Conservation (phyloP, 2,329 filamentous ascomycete species). For the Xylaria digitata region DNA sequence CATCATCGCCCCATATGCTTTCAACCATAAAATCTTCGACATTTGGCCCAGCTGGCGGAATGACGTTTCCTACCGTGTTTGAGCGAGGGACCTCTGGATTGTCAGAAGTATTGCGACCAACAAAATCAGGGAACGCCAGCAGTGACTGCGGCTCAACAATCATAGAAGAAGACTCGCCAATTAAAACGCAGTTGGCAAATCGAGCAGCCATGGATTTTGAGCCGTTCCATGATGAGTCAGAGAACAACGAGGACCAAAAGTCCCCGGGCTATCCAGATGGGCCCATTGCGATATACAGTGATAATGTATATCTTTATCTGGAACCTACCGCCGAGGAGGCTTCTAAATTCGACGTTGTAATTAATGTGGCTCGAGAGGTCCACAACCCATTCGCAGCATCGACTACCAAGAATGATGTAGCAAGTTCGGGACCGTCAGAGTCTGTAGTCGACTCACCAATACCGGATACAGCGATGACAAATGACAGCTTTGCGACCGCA, state of each 20-base stretch:
- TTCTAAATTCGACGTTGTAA: constrained; percentile 80
- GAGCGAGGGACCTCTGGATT: constrained; percentile 70
- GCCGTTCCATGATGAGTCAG: constrained; percentile 71
- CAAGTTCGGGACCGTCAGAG: constrained; percentile 46
- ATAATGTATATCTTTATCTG: constrained; percentile 81
- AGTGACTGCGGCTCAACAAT: constrained; percentile 57
- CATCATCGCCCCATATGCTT: constrained; percentile 74
- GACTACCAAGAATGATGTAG: constrained; percentile 41
- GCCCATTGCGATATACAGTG: constrained; percentile 83
- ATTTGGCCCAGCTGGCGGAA: constrained; percentile 70
- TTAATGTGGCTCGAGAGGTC: constrained; percentile 87
- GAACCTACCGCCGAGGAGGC: constrained; percentile 84
- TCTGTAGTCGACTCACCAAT: constrained; percentile 58
- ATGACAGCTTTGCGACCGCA: constrained; percentile 69
- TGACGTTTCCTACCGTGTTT: constrained; percentile 71
- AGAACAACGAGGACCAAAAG: constrained; percentile 82
- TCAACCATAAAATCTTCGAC: constrained; percentile 68
- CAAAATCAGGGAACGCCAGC: constrained; percentile 53
- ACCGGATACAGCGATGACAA: constrained; percentile 68
- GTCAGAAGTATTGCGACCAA: constrained; percentile 67
- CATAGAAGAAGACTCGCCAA: constrained; percentile 67
- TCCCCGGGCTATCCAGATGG: constrained; percentile 85
- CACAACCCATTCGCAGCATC: constrained; percentile 73
- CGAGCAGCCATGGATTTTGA: constrained; percentile 68
- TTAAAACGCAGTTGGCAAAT: constrained; percentile 71